Base-by-base conservation (phyloP, 2,329 filamentous ascomycete genomes). In the Pezicula radicicola region DNA sequence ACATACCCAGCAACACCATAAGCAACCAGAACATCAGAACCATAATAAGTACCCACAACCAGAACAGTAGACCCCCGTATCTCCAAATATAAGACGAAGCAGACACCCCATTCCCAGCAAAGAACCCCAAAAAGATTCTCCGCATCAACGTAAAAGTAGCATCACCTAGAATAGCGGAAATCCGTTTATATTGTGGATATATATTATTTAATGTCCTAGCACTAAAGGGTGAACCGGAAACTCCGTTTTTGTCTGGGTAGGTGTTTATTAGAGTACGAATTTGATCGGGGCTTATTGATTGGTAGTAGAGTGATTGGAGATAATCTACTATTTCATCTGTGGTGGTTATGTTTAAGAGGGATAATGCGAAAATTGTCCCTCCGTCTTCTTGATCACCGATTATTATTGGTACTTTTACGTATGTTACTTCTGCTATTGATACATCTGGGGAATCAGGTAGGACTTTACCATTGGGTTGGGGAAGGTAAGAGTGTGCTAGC, bases 371-470 rank as follows among this genome's bases (percentile, higher is more conserved):
- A 2, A 92, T 68, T 0, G 88, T 91, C 16, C 88, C 88, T 68
- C 93, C 88, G 63, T 93, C 89, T 72, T 92, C 88, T 67, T 91
- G 87, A 63, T 90, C 80, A 40, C 89, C 88, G 37, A 88, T 78
- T 51, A 87, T 85, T 63, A 85, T 77, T 2, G 83, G 83, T 0
- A 86, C 78, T 12, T 75, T 74, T 7, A 82, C 76, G 56, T 81
- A 85, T 55, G 75, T 75, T 13, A 84, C 82, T 0, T 66, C 61
- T 2, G 59, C 50, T 1, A 78, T 70, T 4, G 89, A 71, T 0
- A 76, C 50, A 0, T 92, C 87, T 0, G 87, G 84, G 6, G 81
- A 87, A 2, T 78, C 72, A 0, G 81, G 77, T 8, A 91, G 74
- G 4, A 78, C 75, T 1, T 64, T 77, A 21, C 86, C 85, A 58